Evolutionary conservation across 75 land plant species (phyloP), one percentile per base, ranked within the genome.

Genomic region (Larix kaempferi): DNA sequence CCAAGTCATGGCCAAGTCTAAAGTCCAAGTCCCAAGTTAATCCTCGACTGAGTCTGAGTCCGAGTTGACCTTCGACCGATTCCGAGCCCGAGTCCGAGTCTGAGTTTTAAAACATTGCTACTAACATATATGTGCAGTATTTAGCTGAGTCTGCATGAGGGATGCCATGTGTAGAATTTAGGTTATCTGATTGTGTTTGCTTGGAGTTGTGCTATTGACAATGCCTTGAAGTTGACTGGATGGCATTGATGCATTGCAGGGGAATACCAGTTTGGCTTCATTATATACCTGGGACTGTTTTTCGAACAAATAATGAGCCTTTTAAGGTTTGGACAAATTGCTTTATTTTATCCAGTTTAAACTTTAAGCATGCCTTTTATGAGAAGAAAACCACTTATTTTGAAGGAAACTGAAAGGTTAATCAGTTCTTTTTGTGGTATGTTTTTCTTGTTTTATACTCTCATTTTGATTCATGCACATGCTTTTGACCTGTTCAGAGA

Each of bases 201-300:
- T n/a, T 69, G 73, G 4, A 41, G 21, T 41, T 69, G 73, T 69
- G 41, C 52, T 39, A 41, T 3, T 39, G 23, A 69, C 10, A 69
- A 41, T 69, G 21, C 23, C 44, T 69, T 39, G 39, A 41, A 41
- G 73, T 41, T 69, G 52, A 69, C n/a, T 69, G 22, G 73, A 69
- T 69, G 52, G 14, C n/a, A 7, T 21, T 69, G 52, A 0, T 76
- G 67, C 69, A 37, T 22, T 82, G 22, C 91, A 98, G 99, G n/a
- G 99, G 99, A 13, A 89, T 98, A 56, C 99, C 99, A 41, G 89
- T 91, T 75, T 98, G 99, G 99, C 80, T 98, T 79, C 94, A 92
- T 64, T 92, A 95, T 64, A 78, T 95, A 5, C 92, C 91, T 22
- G 96, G 96, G 22, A 93, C 95, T 66, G 91, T 89, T 33, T 98